These are phyloP conservation scores for Agaricus sinodeliciosus DNA, from an alignment of 768 basidiomycete species.

Conservation along the genomic window DNA sequence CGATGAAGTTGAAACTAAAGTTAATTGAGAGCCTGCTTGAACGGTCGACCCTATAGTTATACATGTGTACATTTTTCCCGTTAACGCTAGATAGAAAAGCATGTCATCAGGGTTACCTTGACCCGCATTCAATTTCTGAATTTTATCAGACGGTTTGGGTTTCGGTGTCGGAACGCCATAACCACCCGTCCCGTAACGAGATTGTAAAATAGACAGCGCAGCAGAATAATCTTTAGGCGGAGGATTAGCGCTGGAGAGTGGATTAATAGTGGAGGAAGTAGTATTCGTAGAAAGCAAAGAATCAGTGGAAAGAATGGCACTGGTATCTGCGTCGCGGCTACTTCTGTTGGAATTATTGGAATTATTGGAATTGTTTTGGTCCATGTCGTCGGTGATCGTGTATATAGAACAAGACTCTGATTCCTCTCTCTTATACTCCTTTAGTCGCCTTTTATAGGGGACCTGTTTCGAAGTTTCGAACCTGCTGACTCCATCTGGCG, in stretches of 20 bases:
- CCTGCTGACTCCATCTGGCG: too few relatives aligned
- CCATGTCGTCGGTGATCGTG: not conserved
- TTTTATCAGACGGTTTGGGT: slow-evolving; percentile 12
- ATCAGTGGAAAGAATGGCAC: not conserved
- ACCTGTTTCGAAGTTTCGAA: too few relatives aligned
- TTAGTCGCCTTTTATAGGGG: too few relatives aligned
- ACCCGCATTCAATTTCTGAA: not conserved
- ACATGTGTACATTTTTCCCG: not conserved
- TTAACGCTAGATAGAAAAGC: too few relatives aligned
- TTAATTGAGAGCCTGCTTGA: not conserved
- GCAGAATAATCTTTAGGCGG: slow-evolving; percentile 31
- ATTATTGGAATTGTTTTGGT: not conserved
- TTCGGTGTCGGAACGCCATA: slow-evolving; percentile 24
- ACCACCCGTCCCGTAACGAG: slow-evolving; percentile 27
- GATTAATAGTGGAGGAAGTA: not conserved
- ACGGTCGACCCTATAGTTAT: not conserved
- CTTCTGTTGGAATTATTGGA: not conserved
- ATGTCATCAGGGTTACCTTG: not conserved
- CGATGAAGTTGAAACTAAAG: not conserved
- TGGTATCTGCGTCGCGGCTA: not conserved
- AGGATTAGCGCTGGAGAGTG: slow-evolving; percentile 5
- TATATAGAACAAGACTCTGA: not conserved
- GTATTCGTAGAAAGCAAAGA: slow-evolving; percentile 6
- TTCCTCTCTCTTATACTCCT: too few relatives aligned
- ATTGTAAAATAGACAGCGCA: slow-evolving; percentile 28